Conservation (phyloP, 768 basidiomycete species). For the Suillus tomentosus region DNA sequence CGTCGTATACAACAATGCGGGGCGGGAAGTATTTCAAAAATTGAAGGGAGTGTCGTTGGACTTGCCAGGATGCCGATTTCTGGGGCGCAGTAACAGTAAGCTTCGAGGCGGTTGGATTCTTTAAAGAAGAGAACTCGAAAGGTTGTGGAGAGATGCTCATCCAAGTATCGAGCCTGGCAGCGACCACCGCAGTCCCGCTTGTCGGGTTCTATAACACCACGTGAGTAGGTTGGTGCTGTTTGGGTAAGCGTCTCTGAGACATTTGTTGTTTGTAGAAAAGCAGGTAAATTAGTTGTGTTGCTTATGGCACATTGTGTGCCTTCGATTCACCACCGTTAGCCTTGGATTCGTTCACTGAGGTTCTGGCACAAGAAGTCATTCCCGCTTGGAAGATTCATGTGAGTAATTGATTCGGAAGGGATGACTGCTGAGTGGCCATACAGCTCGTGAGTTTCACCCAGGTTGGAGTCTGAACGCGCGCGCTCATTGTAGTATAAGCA, state of each 20-base stretch:
- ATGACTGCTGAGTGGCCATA: background rate
- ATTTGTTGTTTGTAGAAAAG: background rate
- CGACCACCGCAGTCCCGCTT: slow-evolving; percentile 12
- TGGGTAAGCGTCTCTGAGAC: background rate
- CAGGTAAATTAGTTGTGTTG: background rate
- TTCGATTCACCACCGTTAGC: background rate
- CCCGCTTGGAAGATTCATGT: background rate
- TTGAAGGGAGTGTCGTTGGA: slow-evolving; percentile 29
- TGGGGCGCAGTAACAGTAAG: slow-evolving; percentile 32
- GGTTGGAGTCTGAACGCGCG: background rate
- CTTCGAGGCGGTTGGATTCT: slow-evolving; percentile 31
- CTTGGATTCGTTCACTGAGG: background rate
- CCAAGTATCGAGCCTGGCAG: slow-evolving; percentile 33
- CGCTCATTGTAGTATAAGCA: too few relatives aligned
- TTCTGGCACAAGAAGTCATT: background rate
- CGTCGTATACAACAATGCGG: slow-evolving; percentile 38
- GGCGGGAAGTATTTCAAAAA: slow-evolving; percentile 24
- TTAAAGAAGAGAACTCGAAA: slow-evolving; percentile 30
- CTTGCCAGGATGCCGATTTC: slow-evolving; percentile 34
- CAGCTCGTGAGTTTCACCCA: background rate
- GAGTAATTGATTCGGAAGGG: background rate
- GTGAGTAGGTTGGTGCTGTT: slow-evolving; percentile 12
- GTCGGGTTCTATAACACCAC: slow-evolving; percentile 26
- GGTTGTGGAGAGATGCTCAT: slow-evolving; percentile 35
- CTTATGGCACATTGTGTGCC: background rate